Base-by-base conservation (phyloP, 805 yeast genomes). In the Lipomyces sp. region DNA sequence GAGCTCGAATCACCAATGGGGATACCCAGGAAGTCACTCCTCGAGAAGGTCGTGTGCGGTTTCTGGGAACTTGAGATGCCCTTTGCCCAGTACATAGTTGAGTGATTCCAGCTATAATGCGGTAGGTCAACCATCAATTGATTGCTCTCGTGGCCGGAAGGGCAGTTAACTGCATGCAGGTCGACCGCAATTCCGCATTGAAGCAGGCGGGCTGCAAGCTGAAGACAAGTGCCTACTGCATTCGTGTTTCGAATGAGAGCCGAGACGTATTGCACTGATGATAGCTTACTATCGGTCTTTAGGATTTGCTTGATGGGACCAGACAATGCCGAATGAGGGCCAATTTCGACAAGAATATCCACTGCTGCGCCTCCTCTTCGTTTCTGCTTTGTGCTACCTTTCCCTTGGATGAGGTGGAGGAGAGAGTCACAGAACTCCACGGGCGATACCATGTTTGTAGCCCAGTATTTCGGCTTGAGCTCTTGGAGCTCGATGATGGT, bases 31-130 rank as follows among this genome's bases (percentile, higher is more conserved):
- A 39, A 39, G 45, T 39, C 45, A 11, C 15, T 37, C 42, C 42
- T 37, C 42, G 42, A 13, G 42, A 37, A 37, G 4, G 42, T 37
- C 42, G 42, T 37, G 42, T 37, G 42, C 42, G 42, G 42, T 37
- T 37, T 37, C 42, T 37, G 42, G 42, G 42, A 37, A 37, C 42
- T 37, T 39, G 45, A 39, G 45, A 39, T 39, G 42, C 42, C 42
- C 42, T 5, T 37, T 2, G 42, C 42, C 42, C 42, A 37, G 42
- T 37, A 37, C 42, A 37, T 37, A 37, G 42, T 37, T 37, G 42
- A 37, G 42, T 37, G 42, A 37, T 37, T 37, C 42, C 42, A 37
- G 42, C 42, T 37, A 37, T 37, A 37, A 5, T 5, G 42, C 42
- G 42, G 42, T 37, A 37, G 42, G 42, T 37, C 42, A 6, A 37